A percentile compares a stretch with the other conserved stretches of the same genome.
phyloP scores from a whole-genome alignment of 2,329 filamentous ascomycete genomes.

The Arthrobotrys sinensis region DNA sequence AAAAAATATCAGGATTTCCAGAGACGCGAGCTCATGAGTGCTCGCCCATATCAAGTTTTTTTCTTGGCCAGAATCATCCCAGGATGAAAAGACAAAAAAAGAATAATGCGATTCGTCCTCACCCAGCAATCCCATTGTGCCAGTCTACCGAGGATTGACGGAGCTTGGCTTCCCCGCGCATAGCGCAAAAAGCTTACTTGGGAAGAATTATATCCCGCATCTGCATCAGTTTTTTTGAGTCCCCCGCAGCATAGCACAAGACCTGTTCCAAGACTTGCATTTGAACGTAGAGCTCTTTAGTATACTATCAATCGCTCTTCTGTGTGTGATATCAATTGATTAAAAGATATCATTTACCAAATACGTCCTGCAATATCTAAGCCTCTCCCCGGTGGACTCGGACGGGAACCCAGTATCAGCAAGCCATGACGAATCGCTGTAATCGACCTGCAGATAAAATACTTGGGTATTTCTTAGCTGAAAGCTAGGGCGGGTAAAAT shows the following conservation, averaged over 20 bases:
- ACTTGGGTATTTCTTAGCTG: neutral
- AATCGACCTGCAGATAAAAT: conserved; percentile 39
- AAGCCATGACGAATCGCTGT: conserved; percentile 32
- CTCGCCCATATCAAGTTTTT: neutral
- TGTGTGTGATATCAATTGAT: conserved; percentile 6
- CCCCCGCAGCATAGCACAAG: conserved; percentile 1
- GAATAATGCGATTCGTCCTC: neutral
- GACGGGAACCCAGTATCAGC: neutral
- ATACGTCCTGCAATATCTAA: conserved; percentile 31
- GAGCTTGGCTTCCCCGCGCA: conserved; percentile 44
- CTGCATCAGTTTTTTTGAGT: neutral
- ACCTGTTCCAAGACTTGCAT: conserved; percentile 7
- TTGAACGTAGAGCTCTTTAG: neutral
- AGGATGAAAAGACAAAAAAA: neutral
- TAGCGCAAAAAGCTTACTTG: conserved; percentile 8
- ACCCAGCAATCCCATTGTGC: neutral
- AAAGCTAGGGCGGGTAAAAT: conserved; percentile 20
- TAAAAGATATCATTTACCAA: conserved; percentile 10
- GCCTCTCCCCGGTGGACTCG: conserved; percentile 7
- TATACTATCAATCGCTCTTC: neutral
- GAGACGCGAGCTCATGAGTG: neutral
- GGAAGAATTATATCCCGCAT: conserved; percentile 47
- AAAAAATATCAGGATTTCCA: neutral
- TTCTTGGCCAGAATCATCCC: no score
- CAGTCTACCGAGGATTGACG: conserved; percentile 40